Evolutionary conservation across 1,284 basidiomycete genomes (phyloP).

Genomic region (Takashimella tepidaria): DNA sequence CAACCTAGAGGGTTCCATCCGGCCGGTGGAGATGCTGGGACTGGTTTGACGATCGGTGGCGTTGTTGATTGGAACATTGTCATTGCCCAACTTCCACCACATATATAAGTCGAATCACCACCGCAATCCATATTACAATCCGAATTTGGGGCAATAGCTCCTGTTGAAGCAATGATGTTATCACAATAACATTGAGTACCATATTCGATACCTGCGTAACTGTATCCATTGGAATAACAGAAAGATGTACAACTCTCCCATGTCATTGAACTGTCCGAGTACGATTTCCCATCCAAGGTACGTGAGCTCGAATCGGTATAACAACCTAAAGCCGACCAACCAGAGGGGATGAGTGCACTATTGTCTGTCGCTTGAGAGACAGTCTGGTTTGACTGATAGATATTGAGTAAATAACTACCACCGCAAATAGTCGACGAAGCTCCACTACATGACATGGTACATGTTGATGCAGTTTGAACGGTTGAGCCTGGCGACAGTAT

Average conservation of each 20-base stretch:
- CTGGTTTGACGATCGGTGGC: background rate
- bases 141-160: constrained; percentile 9
- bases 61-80: background rate
- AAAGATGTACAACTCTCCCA: constrained; percentile 21
- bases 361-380: background rate
- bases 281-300: background rate
- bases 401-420: constrained; percentile 35
- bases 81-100: constrained; percentile 38
- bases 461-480: constrained; percentile 3
- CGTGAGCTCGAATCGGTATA: constrained; percentile 4
- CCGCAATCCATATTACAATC: constrained; percentile 33
- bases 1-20: constrained; percentile 41
- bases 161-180: constrained; percentile 20
- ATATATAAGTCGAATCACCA: constrained; percentile 28
- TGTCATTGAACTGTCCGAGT: constrained; percentile 18
- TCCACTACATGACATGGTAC: constrained; percentile 13
- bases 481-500: constrained; percentile 1
- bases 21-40: constrained; percentile 16
- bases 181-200: constrained; percentile 10
- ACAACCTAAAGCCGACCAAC: constrained; percentile 8
- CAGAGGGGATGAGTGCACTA: constrained; percentile 1
- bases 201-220: constrained; percentile 21
- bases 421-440: constrained; percentile 9
- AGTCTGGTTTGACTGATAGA: constrained; percentile 18
- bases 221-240: constrained; percentile 23